phyloP scores from a whole-genome alignment of 495 filamentous ascomycete genomes.

The Penicillium salamii region DNA sequence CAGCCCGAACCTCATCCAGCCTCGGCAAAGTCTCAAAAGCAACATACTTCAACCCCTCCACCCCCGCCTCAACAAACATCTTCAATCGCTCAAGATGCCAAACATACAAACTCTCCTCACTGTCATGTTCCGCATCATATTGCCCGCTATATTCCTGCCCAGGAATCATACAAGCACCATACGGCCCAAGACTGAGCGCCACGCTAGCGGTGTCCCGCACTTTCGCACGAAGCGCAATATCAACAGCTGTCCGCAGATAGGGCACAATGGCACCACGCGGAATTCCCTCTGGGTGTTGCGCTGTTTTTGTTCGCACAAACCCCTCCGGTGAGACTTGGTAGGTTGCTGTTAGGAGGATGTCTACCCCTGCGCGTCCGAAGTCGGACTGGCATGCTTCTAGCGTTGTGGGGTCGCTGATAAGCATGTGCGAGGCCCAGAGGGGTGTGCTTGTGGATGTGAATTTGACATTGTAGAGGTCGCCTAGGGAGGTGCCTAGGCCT shows the following conservation, averaged over 20 bases:
- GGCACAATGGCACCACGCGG: slow-evolving; percentile 19
- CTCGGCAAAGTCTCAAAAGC: slow-evolving; percentile 64
- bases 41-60: slow-evolving; percentile 44
- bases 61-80: slow-evolving; percentile 42
- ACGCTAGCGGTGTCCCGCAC: slow-evolving; percentile 19
- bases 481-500: slow-evolving; percentile 64
- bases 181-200: slow-evolving; percentile 60
- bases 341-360: slow-evolving; percentile 62
- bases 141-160: slow-evolving; percentile 60
- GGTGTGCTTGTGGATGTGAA: slow-evolving; percentile 50
- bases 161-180: slow-evolving; percentile 63
- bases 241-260: slow-evolving; percentile 25
- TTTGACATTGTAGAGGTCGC: slow-evolving; percentile 47
- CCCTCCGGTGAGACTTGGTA: slow-evolving; percentile 60
- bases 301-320: slow-evolving; percentile 41
- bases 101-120: slow-evolving; percentile 35
- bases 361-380: slow-evolving; percentile 52
- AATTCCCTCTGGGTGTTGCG: slow-evolving; percentile 20
- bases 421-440: slow-evolving; percentile 64
- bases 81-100: slow-evolving; percentile 57
- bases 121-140: slow-evolving; percentile 50
- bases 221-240: slow-evolving; percentile 31
- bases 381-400: slow-evolving; percentile 51
- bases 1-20: slow-evolving; percentile 57
- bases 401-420: slow-evolving; percentile 47